Conservation (phyloP, 805 yeast genomes). For the Pichia cephalocereana region DNA sequence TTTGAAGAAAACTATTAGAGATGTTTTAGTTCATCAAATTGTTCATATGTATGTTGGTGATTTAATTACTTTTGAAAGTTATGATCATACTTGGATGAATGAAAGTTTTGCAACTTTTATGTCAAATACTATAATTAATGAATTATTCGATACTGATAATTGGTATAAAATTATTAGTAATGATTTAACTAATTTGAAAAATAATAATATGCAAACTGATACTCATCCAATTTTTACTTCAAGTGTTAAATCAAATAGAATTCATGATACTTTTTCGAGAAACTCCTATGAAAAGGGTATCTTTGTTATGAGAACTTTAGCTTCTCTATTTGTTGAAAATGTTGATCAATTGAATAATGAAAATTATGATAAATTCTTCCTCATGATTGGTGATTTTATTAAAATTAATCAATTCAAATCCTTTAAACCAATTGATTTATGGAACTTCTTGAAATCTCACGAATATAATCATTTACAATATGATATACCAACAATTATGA, state of each 20-base stretch:
- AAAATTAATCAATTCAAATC: slow-evolving; percentile 26
- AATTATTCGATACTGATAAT: slow-evolving; percentile 15
- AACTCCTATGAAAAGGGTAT: slow-evolving; percentile 54
- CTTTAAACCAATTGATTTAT: slow-evolving; percentile 43
- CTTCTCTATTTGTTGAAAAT: slow-evolving; percentile 29
- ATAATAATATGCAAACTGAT: slow-evolving; percentile 25
- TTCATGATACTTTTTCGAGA: slow-evolving; percentile 40
- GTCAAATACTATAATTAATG: slow-evolving; percentile 34
- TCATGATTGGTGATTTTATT: slow-evolving; percentile 32
- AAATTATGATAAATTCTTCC: slow-evolving; percentile 24
- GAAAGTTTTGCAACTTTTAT: slow-evolving; percentile 74
- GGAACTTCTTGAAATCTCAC: slow-evolving; percentile 32
- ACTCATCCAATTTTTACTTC: slow-evolving; percentile 30
- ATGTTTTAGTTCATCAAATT: slow-evolving; percentile 60
- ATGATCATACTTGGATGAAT: slow-evolving; percentile 65
- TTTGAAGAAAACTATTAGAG: slow-evolving; percentile 29
- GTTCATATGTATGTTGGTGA: slow-evolving; percentile 81
- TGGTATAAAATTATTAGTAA: slow-evolving; percentile 27
- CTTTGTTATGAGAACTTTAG: slow-evolving; percentile 43
- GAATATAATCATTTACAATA: slow-evolving; percentile 21
- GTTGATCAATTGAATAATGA: slow-evolving; percentile 20
- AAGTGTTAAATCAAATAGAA: slow-evolving; percentile 29
- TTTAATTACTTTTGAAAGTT: slow-evolving; percentile 53
- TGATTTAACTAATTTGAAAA: slow-evolving; percentile 25
- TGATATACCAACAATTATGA: slow-evolving; percentile 42